These are phyloP conservation scores for Ceratocystis destructans DNA, from an alignment of 2,329 filamentous ascomycete species.

Conservation along the genomic window DNA sequence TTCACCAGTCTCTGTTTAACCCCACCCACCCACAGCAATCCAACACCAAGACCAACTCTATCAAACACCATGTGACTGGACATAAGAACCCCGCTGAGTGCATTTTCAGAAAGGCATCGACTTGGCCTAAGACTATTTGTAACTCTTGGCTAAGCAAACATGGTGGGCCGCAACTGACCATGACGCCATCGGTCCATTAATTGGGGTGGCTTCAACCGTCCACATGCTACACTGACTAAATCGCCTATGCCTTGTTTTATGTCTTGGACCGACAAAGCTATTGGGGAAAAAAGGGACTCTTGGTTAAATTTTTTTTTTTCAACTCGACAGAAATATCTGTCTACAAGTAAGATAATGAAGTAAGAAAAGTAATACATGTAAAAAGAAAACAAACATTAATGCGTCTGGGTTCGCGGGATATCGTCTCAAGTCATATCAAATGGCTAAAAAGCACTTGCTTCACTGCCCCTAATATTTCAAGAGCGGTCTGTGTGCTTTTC, in stretches of 20 bases:
- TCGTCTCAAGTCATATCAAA: conserved; percentile 1
- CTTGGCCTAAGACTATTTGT: neutral
- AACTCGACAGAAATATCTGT: neutral
- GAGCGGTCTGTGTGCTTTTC: conserved; percentile 4
- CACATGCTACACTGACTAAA: too few species aligned
- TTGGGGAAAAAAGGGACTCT: neutral
- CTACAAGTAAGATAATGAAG: neutral
- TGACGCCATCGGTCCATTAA: neutral
- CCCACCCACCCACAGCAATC: too few species aligned
- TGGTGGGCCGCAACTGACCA: neutral
- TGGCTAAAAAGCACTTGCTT: neutral
- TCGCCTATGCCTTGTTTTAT: too few species aligned
- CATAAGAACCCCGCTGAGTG: neutral
- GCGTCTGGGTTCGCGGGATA: conserved; percentile 6
- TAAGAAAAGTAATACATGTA: neutral
- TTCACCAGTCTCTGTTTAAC: too few species aligned
- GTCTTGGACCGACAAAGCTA: too few species aligned
- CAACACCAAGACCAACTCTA: too few species aligned
- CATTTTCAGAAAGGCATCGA: neutral
- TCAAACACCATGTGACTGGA: too few species aligned
- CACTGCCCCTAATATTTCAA: neutral
- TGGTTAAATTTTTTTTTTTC: neutral
- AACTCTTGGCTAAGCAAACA: neutral
- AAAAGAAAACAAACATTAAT: neutral
- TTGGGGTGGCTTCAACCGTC: neutral